A percentile compares a stretch with the other conserved stretches of the same genome.
Evolutionary conservation across 2,329 filamentous ascomycete species (phyloP).

Genomic region (Cercospora nicotianae): DNA sequence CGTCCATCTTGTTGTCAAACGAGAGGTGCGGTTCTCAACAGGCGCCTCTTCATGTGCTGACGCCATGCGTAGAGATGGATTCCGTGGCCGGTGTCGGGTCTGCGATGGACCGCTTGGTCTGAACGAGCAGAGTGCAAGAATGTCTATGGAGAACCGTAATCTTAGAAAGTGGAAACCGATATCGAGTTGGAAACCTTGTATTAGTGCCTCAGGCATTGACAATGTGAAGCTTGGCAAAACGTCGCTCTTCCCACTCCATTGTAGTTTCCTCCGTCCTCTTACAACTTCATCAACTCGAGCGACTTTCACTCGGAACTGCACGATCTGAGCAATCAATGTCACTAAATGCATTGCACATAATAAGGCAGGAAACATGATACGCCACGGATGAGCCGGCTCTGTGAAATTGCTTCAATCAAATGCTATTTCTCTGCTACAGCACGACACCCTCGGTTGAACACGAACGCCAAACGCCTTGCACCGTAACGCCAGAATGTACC

Average conservation of each 20-base stretch:
- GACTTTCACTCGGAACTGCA: not conserved
- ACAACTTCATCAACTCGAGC: not conserved
- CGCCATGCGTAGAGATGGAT: not conserved
- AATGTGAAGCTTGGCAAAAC: not conserved
- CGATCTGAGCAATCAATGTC: not conserved
- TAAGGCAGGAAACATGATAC: not conserved
- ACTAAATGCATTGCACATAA: not conserved
- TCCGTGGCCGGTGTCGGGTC: not conserved
- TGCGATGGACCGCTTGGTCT: not conserved
- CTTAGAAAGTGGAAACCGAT: not conserved
- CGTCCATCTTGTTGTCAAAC: not conserved
- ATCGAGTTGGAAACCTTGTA: not conserved
- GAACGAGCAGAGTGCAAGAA: not conserved
- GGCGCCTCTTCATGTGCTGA: not conserved
- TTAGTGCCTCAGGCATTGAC: not conserved
- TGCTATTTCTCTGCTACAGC: not conserved
- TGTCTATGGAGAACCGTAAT: not conserved
- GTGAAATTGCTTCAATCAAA: not conserved
- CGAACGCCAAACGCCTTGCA: not conserved
- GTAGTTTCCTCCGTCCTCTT: not conserved
- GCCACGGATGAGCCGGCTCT: not conserved
- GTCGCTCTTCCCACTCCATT: not conserved
- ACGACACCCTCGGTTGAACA: not conserved
- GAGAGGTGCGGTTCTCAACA: not conserved
- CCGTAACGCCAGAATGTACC: not conserved